Evolutionary conservation across 129 eudicot species (phyloP).

Genomic region (Ambrosia artemisiifolia): DNA sequence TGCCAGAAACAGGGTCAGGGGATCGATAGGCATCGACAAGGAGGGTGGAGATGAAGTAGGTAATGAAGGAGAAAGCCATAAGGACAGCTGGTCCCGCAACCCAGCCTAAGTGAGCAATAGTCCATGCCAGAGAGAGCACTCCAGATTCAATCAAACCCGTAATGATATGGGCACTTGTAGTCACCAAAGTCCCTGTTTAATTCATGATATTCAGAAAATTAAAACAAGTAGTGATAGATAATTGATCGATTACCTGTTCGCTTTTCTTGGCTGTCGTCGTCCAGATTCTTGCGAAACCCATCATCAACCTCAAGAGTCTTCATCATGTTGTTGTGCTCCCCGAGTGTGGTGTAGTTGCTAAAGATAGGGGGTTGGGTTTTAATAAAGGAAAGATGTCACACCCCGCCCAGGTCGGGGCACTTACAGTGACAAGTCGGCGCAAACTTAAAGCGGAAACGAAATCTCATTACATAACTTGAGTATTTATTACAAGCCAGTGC

Average conservation of each 20-base stretch:
- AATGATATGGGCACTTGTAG: slow-evolving; percentile 84
- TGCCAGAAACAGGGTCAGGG: slow-evolving; percentile 63
- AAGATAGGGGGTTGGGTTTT: slow-evolving; percentile 4
- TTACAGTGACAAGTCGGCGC: too few species aligned
- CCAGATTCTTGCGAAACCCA: slow-evolving; percentile 39
- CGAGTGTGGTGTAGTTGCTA: background rate
- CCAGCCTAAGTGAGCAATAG: slow-evolving; percentile 90
- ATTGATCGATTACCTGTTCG: slow-evolving; percentile 49
- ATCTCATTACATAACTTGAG: too few species aligned
- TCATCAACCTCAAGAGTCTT: slow-evolving; percentile 25
- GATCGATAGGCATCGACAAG: slow-evolving; percentile 71
- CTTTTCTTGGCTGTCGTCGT: slow-evolving; percentile 68
- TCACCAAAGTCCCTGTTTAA: slow-evolving; percentile 14
- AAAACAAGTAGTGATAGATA: too few species aligned
- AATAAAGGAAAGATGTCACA: slow-evolving; percentile 4
- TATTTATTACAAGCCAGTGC: too few species aligned
- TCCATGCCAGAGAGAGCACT: slow-evolving; percentile 85
- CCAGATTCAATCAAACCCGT: slow-evolving; percentile 94
- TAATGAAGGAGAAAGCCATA: slow-evolving; percentile 62
- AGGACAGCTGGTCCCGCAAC: slow-evolving; percentile 70
- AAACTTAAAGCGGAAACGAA: too few species aligned
- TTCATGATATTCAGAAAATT: too few species aligned
- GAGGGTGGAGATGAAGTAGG: slow-evolving; percentile 74
- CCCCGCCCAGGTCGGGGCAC: too few species aligned
- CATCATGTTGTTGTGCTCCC: slow-evolving; percentile 6